Percentiles rank a stretch among this genome's conserved stretches.
These are phyloP conservation scores for Schoenoplectus tabernaemontani DNA, from an alignment of 202 grass and related monocot species.

Conservation along the genomic window DNA sequence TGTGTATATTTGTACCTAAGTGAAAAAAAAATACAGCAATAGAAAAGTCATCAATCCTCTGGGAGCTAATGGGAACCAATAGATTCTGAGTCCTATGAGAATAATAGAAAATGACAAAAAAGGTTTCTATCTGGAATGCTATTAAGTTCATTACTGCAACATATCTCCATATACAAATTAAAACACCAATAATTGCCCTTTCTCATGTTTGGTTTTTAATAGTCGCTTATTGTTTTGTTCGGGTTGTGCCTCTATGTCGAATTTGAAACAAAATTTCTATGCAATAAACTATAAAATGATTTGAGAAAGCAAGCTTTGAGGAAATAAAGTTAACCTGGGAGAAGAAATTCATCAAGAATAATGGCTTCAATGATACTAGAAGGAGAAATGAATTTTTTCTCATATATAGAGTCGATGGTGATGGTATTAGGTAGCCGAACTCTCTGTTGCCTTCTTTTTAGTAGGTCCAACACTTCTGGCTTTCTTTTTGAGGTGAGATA, in stretches of 20 bases:
- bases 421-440: constrained; percentile 49
- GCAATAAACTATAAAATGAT: background rate
- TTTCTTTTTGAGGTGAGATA: constrained; percentile 67
- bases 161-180: background rate
- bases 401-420: constrained; percentile 69
- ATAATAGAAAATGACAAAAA: constrained; percentile 1
- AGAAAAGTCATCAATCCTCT: constrained; percentile 11
- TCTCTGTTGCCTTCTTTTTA: constrained; percentile 54
- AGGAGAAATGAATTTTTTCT: constrained; percentile 83
- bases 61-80: background rate
- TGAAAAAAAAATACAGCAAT: constrained; percentile 12
- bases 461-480: constrained; percentile 43
- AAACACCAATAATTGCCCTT: background rate
- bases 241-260: background rate
- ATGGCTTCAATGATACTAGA: constrained; percentile 70
- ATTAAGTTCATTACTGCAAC: background rate
- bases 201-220: background rate
- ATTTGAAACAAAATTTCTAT: background rate
- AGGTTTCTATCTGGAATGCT: constrained; percentile 6
- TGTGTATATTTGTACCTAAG: constrained; percentile 89
- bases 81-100: background rate
- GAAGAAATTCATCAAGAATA: constrained; percentile 54
- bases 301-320: background rate
- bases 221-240: background rate
- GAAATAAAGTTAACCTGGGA: constrained; percentile 50